These are phyloP conservation scores for Wallacemonas sp. DNA, from an alignment of 208 protist species.

Conservation along the genomic window DNA sequence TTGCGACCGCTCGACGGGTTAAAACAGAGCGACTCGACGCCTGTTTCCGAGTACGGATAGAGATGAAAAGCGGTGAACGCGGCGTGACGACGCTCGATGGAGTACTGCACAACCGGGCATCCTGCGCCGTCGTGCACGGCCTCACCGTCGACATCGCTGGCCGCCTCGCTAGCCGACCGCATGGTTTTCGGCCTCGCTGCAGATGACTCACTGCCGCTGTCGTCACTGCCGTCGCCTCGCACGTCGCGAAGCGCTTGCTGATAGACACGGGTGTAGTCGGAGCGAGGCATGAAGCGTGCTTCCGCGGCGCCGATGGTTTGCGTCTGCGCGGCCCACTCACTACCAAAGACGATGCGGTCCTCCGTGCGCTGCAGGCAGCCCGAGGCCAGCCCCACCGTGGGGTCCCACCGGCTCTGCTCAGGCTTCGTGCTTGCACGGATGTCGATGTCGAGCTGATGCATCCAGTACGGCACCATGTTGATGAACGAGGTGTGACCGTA, in stretches of 20 bases:
- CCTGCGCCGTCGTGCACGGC: not conserved
- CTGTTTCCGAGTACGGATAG: conserved; percentile 76
- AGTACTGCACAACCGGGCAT: conserved; percentile 70
- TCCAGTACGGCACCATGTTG: conserved; percentile 89
- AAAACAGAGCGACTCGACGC: conserved; percentile 81
- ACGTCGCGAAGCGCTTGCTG: conserved; percentile 51
- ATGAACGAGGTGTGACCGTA: conserved; percentile 88
- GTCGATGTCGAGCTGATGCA: conserved; percentile 86
- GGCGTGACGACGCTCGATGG: conserved; percentile 65
- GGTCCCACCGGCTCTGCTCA: conserved; percentile 79
- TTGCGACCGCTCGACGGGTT: conserved; percentile 35
- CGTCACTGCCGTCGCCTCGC: not conserved
- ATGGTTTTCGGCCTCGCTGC: not conserved
- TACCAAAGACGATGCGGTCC: conserved; percentile 80
- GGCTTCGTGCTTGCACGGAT: conserved; percentile 88
- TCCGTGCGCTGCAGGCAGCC: conserved; percentile 78
- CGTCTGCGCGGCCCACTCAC: conserved; percentile 57
- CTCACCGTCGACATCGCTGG: conserved; percentile 5
- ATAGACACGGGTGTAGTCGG: conserved; percentile 75
- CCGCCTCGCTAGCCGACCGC: not conserved
- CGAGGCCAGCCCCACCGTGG: conserved; percentile 70
- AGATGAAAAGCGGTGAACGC: conserved; percentile 82
- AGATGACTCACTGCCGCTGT: not conserved
- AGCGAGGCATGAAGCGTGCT: conserved; percentile 76
- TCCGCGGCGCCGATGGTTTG: conserved; percentile 82